These are phyloP conservation scores for Aspergillus tubingensis DNA, from an alignment of 2,329 filamentous ascomycete species.

Conservation along the genomic window DNA sequence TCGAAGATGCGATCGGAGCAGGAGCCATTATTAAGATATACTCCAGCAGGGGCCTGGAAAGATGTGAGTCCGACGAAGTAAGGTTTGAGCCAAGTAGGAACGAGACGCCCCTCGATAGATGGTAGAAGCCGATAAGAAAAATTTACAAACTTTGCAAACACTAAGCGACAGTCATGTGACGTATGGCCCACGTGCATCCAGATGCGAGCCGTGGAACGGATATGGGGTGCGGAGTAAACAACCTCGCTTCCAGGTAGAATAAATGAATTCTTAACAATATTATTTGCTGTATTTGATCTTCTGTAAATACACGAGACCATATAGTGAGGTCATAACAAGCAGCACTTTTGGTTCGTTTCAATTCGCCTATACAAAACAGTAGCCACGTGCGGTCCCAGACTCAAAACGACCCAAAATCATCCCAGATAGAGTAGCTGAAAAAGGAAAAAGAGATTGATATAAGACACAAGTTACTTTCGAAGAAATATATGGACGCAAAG, in stretches of 20 bases:
- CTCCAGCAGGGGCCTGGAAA: not conserved
- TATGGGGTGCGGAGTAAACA: too few relatives aligned
- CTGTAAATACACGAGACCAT: not conserved
- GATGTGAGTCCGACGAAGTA: not conserved
- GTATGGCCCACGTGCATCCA: not conserved
- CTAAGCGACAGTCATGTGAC: slow-evolving; percentile 10
- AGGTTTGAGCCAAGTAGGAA: not conserved
- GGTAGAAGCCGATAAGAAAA: not conserved
- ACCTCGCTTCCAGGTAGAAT: too few relatives aligned
- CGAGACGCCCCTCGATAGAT: not conserved
- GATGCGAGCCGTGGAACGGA: not conserved
- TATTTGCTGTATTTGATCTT: not conserved
- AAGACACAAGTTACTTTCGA: not conserved
- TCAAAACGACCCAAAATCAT: slow-evolving; percentile 4
- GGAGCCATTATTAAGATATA: slow-evolving; percentile 10
- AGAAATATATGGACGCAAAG: slow-evolving; percentile 14
- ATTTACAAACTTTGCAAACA: slow-evolving; percentile 7
- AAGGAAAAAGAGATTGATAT: not conserved
- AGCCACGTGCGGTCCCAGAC: not conserved
- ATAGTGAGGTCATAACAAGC: not conserved
- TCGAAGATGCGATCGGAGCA: slow-evolving; percentile 15
- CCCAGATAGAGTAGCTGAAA: slow-evolving; percentile 2
- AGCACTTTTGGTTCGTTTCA: slow-evolving; percentile 3
- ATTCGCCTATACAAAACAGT: slow-evolving; percentile 5
- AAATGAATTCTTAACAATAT: not conserved